Evolutionary conservation across 2,329 filamentous ascomycete species (phyloP), one percentile per base, ranked within the genome.

Genomic region (Phaeophleospora eucalypticola): DNA sequence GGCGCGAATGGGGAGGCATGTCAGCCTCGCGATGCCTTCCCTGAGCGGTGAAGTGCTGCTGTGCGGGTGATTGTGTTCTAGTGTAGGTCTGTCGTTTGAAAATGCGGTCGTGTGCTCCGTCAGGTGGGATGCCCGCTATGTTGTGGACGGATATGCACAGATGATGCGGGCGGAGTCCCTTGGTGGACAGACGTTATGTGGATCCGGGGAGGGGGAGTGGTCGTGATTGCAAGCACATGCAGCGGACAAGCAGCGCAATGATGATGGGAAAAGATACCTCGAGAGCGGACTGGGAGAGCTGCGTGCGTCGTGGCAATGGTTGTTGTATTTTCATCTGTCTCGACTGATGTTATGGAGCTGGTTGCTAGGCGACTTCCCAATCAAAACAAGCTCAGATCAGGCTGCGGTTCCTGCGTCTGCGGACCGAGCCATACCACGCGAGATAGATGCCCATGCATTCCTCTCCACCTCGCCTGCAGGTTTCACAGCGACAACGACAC

Each of bases 1-100:
- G 45, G 50, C 56, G 54, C 37, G 56, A 48, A 34, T 54, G 51
- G 41, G 59, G 59, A 58, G 63, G 62, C 62, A 66, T 66, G 4
- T 18, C 35, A 27, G 39, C 45, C 45, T 47, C 39, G 9, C 9
- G 21, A 39, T 43, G 39, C 39, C 45, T 47, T 43, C 45, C 45
- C 17, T 8, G 9, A 35, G 2, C 2, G 7, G 7, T 32, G 14
- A 14, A 24, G n/a, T 29, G 16, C 20, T 42, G 40, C 10, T 36
- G 32, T 21, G 29, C 15, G 16, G n/a, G n/a, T 19, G 40, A 10
- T 12, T 29, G 24, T 29, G 24, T 29, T 12, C 12, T 29, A 12
- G 7, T 29, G 24, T 29, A 29, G 24, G 7, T 6, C 24, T 29
- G 24, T 29, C 12, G 24, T 36, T 6, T 29, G 24, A 29, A 12